Conservation (phyloP, 805 yeast genomes). For the Pichia deserticola region DNA sequence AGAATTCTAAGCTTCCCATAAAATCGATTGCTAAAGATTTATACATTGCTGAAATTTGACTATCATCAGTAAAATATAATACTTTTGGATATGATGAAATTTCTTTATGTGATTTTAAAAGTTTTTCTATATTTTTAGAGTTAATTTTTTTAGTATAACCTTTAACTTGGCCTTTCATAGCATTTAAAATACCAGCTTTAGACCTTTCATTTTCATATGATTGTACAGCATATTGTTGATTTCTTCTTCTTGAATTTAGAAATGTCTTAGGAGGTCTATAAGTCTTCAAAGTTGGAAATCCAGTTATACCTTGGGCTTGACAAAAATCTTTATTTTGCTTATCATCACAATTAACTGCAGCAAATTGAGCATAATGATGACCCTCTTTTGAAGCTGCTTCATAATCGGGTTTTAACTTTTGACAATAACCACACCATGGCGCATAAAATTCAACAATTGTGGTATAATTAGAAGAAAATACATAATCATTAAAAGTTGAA, state of each 20-base stretch:
- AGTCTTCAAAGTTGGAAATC: constrained; percentile 78
- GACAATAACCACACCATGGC: constrained; percentile 98
- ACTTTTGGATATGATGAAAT: constrained; percentile 28
- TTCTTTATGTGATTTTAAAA: constrained; percentile 13
- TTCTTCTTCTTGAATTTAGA: neutral
- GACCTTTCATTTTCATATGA: constrained; percentile 56
- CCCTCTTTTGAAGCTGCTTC: constrained; percentile 55
- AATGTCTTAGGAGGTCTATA: constrained; percentile 72
- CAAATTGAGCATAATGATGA: constrained; percentile 55
- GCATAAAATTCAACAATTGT: constrained; percentile 86
- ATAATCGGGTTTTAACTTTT: constrained; percentile 57
- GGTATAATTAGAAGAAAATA: constrained; percentile 66
- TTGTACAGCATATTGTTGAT: constrained; percentile 29
- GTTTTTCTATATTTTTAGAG: constrained; percentile 26
- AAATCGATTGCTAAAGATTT: constrained; percentile 69
- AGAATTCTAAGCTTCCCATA: constrained; percentile 43
- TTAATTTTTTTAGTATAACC: constrained; percentile 53
- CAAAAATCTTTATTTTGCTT: constrained; percentile 63
- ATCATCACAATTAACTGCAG: constrained; percentile 81
- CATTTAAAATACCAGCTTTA: constrained; percentile 45
- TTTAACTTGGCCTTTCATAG: constrained; percentile 50
- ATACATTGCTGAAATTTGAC: constrained; percentile 44
- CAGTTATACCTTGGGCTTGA: constrained; percentile 53
- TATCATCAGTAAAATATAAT: constrained; percentile 46
- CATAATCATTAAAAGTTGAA: constrained; percentile 54